Percentiles rank a stretch among this genome's conserved stretches.
Conservation (phyloP, 176 grass and related monocot genomes). For the Oryza rufipogon region DNA sequence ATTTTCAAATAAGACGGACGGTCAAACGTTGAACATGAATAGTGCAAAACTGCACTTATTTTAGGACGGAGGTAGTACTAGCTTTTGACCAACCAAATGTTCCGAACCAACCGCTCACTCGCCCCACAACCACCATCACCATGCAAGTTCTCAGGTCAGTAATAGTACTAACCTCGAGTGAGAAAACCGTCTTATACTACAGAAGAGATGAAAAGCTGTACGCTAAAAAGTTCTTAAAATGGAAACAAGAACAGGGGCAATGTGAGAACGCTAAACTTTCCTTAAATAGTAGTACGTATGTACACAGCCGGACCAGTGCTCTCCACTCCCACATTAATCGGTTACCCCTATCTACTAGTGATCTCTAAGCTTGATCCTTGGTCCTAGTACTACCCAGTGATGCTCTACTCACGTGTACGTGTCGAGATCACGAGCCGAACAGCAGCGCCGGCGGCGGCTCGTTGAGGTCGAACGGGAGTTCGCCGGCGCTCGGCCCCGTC, state of each 20-base stretch:
- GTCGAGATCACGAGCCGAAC: slow-evolving; percentile 38
- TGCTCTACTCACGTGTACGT: background rate
- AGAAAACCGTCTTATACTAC: background rate
- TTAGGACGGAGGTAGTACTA: too few relatives aligned
- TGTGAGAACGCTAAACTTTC: slow-evolving; percentile 18
- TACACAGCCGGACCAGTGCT: slow-evolving; percentile 33
- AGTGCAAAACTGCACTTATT: too few relatives aligned
- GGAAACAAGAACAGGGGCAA: background rate
- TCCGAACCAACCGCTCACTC: background rate
- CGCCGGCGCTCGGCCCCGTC: slow-evolving; percentile 29
- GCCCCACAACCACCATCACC: background rate
- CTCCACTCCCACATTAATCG: slow-evolving; percentile 3
- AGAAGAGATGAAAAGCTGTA: background rate
- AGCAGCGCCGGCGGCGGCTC: slow-evolving; percentile 61
- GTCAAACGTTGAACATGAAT: too few relatives aligned
- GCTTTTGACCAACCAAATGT: background rate
- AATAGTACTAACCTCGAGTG: background rate
- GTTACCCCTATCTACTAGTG: background rate
- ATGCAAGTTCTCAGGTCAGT: too few relatives aligned
- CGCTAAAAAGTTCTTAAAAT: background rate
- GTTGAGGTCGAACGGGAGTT: slow-evolving; percentile 91
- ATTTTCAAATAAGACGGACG: too few relatives aligned
- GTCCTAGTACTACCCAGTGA: background rate
- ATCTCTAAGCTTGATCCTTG: background rate
- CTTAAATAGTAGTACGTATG: slow-evolving; percentile 40